Base-by-base conservation (phyloP, 164 flowering plant species). In the Kingdonia uniflora region DNA sequence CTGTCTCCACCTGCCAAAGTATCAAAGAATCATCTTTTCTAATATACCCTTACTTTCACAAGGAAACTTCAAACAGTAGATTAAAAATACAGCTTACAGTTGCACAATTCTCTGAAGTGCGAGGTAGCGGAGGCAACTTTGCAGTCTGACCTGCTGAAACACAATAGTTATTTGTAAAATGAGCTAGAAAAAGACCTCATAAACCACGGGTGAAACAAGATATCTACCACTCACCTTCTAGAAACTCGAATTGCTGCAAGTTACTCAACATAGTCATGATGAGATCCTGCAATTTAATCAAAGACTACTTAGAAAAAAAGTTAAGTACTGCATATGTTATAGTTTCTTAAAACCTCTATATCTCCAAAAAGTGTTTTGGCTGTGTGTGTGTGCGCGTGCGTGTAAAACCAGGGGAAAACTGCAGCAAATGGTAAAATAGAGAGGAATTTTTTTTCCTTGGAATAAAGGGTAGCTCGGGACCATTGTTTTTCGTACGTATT, bases 131-230 rank as follows among this genome's bases (percentile, higher is more conserved):
- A 21, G 85, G 80, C 58, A 75, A 61, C 63, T 78, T 82, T 66
- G 84, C 97, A 74, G 70, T 80, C 66, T 78, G 90, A 59, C 69
- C 60, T 60, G 68, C 98, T 91, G 87, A 51, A 60, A 60, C 19
- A 62, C 54, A 50, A 57, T 44, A 44, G 48, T 61, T 42, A 5
- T 26, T 29, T 59, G 48, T 39, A 43, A n/a, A 19, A 21, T 35
- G 42, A 52, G 60, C 10, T 44, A 13, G 2, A 44, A 16, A 44
- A 5, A 24, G 8, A 24, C 14, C 10, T n/a, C n/a, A n/a, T n/a
- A n/a, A 25, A 24, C 3, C n/a, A 49, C 19, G 6, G 17, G 40
- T 39, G 23, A 29, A 11, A 17, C 17, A 17, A 38, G 26, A 40
- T 23, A 52, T 45, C 10, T 44, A 57, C 22, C 52, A 63, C 95